Base-by-base conservation (phyloP, 495 filamentous ascomycete genomes). In the Trichoderma parareesei region DNA sequence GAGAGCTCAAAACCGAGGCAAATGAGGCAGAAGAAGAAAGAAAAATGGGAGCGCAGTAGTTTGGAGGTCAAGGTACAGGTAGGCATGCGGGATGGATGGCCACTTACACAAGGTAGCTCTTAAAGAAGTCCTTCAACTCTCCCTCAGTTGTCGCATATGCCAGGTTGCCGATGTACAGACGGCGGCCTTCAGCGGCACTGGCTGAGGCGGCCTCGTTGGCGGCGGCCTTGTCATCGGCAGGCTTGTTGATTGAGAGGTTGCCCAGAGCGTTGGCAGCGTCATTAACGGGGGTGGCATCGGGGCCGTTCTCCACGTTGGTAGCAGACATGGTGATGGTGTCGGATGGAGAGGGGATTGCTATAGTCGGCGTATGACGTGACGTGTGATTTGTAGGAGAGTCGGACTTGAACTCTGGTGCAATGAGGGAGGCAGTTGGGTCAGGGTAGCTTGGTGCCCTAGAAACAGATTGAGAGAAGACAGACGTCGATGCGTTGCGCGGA, bases 41-140 rank as follows among this genome's bases (percentile, higher is more conserved):
- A 48, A 48, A 48, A 0, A 48, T 27, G 27, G 27, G 27, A 27
- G 27, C 27, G 27, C 27, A 27, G 27, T 27, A 27, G 27, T 27
- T 27, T 27, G 27, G 27, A 2, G 27, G 27, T 27, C 27, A 33
- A 55, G 48, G 48, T 18, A 7, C 5, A 5, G 14, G 48, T 16
- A 37, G 27, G 20, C n/a, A 18, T 20, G n/a, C 4, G 20, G 44
- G 53, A 65, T 27, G 64, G 10, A 33, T 35, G 41, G 69, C 49
- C 68, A 90, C 94, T 87, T 87, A 99, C 95, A 99, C 89, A 79
- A 91, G 88, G 87, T 93, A 97, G 78, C 84, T 88, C 81, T 90
- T 90, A 87, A 99, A 99, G 85, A 99, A 99, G 65, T 92, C 91
- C 82, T 93, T 96, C 83, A 99, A 90, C 85, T 97, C 91, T 86